Base-by-base conservation (phyloP, 2,329 filamentous ascomycete species). In the Fusarium ambrosium region DNA sequence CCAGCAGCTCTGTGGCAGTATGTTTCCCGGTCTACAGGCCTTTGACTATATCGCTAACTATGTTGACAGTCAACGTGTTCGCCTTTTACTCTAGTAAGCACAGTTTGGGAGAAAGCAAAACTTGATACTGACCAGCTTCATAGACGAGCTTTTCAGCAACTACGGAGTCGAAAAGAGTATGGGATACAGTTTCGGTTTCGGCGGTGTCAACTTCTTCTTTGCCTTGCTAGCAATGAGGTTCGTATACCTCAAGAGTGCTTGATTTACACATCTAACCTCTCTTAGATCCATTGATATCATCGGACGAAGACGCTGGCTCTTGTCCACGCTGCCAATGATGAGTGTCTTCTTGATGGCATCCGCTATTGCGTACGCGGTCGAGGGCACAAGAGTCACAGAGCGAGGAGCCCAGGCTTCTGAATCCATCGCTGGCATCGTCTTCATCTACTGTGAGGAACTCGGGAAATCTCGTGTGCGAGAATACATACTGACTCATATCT, bases 291-390 rank as follows among this genome's bases (percentile, higher is more conserved):
- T 82, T 10, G 81, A 82, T 24, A 80, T 78, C 2, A 75, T 86
- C 9, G 86, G 86, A 7, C 79, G 86, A 48, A 78, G 86, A 6
- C 83, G 82, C 22, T 86, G 85, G 84, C 81, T 87, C 0, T 74
- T 85, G 1, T 75, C 82, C 3, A 87, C 86, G 0, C 69, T 87
- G 0, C 86, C 86, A 0, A 51, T 85, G 0, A 87, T 87, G 86
- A 80, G 64, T 16, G 34, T 59, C 1, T 76, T 74, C 20, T 67
- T 76, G 2, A 51, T 74, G 64, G 70, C 64, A 10, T 69, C 73
- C 2, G 62, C 73, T 1, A 59, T 75, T 18, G 11, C 70, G 2
- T 75, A 71, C 10, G 41, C 73, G 1, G 11, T 71, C 36, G 55
- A 45, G 3, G 75, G 62, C 24, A 79, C 73, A n/a, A n/a, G 2